Conservation (phyloP, 2,329 filamentous ascomycete genomes). For the Neopestalotiopsis rosae region DNA sequence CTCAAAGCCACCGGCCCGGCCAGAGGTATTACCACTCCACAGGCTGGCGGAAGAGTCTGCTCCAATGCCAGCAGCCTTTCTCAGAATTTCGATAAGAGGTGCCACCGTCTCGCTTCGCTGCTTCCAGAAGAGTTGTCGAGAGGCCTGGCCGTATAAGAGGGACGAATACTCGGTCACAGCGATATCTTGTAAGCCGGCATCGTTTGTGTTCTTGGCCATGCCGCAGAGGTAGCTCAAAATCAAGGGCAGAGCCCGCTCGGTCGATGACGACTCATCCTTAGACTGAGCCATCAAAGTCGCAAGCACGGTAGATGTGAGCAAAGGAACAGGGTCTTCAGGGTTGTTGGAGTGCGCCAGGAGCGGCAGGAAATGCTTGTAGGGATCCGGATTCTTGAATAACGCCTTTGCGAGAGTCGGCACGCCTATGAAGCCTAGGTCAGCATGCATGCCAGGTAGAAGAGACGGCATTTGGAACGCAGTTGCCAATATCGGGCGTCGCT, state of each 20-base stretch:
- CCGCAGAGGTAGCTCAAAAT: slow-evolving; percentile 86
- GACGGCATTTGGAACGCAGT: not conserved
- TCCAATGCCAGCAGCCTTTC: slow-evolving; percentile 74
- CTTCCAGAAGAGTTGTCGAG: slow-evolving; percentile 87
- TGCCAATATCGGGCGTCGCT: not conserved
- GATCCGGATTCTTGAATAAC: slow-evolving; percentile 76
- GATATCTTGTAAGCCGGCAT: slow-evolving; percentile 93
- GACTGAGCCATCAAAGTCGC: slow-evolving; percentile 76
- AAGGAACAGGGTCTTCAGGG: slow-evolving; percentile 78
- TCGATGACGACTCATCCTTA: slow-evolving; percentile 66
- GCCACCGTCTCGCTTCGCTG: slow-evolving; percentile 84
- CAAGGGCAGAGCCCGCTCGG: slow-evolving; percentile 75
- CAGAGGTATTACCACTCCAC: slow-evolving; percentile 61
- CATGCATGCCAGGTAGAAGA: slow-evolving; percentile 11
- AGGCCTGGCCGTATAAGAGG: slow-evolving; percentile 75
- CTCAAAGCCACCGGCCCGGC: slow-evolving; percentile 67
- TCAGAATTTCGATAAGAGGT: slow-evolving; percentile 83
- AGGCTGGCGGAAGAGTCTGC: slow-evolving; percentile 66
- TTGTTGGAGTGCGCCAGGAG: slow-evolving; percentile 80
- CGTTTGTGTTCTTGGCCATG: slow-evolving; percentile 76
- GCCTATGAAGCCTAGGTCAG: slow-evolving; percentile 55
- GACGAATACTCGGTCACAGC: slow-evolving; percentile 91
- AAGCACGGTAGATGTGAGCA: slow-evolving; percentile 88
- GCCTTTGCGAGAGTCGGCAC: slow-evolving; percentile 79
- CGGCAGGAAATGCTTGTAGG: slow-evolving; percentile 83